Conservation (phyloP, 2,329 filamentous ascomycete species). For the Colletotrichum sp. region DNA sequence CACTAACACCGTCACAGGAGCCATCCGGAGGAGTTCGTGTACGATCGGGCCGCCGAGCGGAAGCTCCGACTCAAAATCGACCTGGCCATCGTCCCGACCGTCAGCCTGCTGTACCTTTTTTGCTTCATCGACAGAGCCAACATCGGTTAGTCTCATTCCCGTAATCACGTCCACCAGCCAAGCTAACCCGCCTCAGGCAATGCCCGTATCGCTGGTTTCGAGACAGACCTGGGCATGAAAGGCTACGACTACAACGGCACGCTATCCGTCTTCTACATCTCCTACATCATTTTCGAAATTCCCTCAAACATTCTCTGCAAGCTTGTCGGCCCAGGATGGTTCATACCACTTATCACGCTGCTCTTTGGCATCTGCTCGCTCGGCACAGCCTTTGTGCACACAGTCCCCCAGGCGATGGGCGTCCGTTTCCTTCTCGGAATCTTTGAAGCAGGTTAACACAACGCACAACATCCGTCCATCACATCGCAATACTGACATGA, state of each 20-base stretch:
- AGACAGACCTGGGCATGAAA: conserved; percentile 56
- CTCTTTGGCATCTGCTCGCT: conserved; percentile 64
- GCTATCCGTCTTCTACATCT: conserved; percentile 67
- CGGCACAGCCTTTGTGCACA: conserved; percentile 64
- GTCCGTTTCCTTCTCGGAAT: conserved; percentile 66
- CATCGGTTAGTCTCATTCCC: conserved; percentile 52
- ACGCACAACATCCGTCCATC: conserved; percentile 37
- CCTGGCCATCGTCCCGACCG: conserved; percentile 64
- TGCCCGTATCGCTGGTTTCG: conserved; percentile 62
- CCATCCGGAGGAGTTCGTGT: neutral
- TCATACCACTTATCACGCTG: conserved; percentile 61
- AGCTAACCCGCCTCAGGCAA: conserved; percentile 47
- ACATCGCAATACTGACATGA: neutral
- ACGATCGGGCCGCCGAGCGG: conserved; percentile 33
- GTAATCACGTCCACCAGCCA: neutral
- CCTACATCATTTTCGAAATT: conserved; percentile 70
- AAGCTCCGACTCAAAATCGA: conserved; percentile 64
- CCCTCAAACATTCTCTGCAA: conserved; percentile 68
- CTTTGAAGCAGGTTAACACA: conserved; percentile 60
- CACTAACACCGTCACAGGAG: neutral
- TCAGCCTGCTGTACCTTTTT: conserved; percentile 67
- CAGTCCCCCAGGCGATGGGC: conserved; percentile 49
- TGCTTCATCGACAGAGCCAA: conserved; percentile 73
- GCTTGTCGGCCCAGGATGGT: conserved; percentile 69
- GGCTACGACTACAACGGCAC: conserved; percentile 67